Percentiles rank a stretch among this genome's conserved stretches.
phyloP scores from a whole-genome alignment of 768 basidiomycete genomes.

The Russula virescens region DNA sequence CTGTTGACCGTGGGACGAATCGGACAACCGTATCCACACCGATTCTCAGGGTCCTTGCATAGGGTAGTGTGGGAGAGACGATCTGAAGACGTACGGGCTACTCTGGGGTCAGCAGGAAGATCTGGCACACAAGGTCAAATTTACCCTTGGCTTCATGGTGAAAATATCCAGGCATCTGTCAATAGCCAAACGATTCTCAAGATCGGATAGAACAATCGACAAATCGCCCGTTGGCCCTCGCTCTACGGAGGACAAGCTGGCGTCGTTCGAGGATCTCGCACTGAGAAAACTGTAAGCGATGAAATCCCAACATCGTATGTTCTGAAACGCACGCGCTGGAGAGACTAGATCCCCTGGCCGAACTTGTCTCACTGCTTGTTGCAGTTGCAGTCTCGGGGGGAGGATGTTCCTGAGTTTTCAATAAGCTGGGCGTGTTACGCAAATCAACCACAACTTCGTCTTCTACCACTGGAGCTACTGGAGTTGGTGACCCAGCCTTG shows the following conservation, averaged over 20 bases:
- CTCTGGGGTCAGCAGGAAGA: slow-evolving; percentile 7
- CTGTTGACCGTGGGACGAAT: slow-evolving; percentile 72
- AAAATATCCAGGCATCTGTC: slow-evolving; percentile 87
- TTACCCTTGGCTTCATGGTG: slow-evolving; percentile 88
- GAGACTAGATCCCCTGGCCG: slow-evolving; percentile 43
- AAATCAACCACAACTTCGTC: slow-evolving; percentile 58
- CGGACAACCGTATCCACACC: slow-evolving; percentile 67
- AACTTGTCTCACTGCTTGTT: slow-evolving; percentile 44
- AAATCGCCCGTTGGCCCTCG: slow-evolving; percentile 47
- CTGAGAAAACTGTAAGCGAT: slow-evolving; percentile 32
- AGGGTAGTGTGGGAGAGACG: slow-evolving; percentile 69
- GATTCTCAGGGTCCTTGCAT: slow-evolving; percentile 67
- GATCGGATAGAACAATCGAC: slow-evolving; percentile 58
- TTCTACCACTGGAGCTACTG: slow-evolving; percentile 34
- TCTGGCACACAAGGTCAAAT: background rate
- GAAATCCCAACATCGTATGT: background rate
- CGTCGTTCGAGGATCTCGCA: slow-evolving; percentile 56
- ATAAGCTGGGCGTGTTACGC: slow-evolving; percentile 25
- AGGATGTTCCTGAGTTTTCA: slow-evolving; percentile 18
- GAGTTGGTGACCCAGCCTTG: slow-evolving; percentile 38
- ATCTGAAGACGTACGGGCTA: slow-evolving; percentile 94
- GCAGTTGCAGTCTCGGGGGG: slow-evolving; percentile 31
- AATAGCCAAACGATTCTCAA: slow-evolving; percentile 76
- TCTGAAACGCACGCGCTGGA: slow-evolving; percentile 48
- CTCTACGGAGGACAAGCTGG: slow-evolving; percentile 48